phyloP scores from a whole-genome alignment of 2,329 filamentous ascomycete genomes.

The Daldinia eschscholtzii region DNA sequence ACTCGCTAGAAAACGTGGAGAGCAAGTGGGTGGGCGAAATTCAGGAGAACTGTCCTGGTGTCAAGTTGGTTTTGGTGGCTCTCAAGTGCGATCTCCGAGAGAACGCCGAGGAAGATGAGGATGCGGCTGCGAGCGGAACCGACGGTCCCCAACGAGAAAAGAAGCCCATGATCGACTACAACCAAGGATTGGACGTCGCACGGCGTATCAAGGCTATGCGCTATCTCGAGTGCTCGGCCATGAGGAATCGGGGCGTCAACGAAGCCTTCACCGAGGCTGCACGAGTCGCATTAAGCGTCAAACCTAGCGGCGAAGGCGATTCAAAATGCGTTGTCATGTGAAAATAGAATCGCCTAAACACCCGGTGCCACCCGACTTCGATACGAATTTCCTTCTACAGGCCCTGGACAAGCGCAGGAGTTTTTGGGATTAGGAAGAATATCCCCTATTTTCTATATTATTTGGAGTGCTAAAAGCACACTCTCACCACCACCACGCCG shows the following conservation, averaged over 20 bases:
- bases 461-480: constrained; percentile 16
- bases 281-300: constrained; percentile 85
- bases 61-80: constrained; percentile 94
- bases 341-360: constrained; percentile 16
- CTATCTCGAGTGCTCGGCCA: constrained; percentile 98
- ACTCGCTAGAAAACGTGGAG: constrained; percentile 97
- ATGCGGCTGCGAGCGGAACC: constrained; percentile 58
- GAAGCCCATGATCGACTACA: constrained; percentile 85
- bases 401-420: constrained; percentile 42
- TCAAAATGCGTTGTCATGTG: constrained; percentile 73
- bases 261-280: constrained; percentile 99
- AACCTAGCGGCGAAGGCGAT: constrained; percentile 71
- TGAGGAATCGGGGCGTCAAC: constrained; percentile 97
- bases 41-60: constrained; percentile 94
- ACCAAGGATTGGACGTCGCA: constrained; percentile 90
- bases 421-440: constrained; percentile 32
- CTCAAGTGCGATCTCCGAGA: constrained; percentile 97
- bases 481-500: constrained; percentile 6
- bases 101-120: constrained; percentile 77
- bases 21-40: constrained; percentile 99
- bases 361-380: constrained; percentile 19
- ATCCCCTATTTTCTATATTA: constrained; percentile 25
- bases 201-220: constrained; percentile 91
- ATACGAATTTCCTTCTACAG: constrained; percentile 42
- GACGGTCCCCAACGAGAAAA: constrained; percentile 65